Evolutionary conservation across 1,284 basidiomycete genomes (phyloP).

Genomic region (Puccinia coronata): DNA sequence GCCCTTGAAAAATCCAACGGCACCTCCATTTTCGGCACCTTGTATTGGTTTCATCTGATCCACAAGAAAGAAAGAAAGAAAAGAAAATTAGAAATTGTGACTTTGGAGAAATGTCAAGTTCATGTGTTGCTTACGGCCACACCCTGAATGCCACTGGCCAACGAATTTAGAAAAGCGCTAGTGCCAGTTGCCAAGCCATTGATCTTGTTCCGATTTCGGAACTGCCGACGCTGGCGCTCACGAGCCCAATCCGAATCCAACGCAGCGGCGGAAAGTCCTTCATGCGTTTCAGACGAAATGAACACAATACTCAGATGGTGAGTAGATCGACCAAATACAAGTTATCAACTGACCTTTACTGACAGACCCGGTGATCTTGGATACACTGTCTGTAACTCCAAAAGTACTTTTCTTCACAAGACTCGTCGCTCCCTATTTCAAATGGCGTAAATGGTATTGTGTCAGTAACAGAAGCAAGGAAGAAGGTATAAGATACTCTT

Average conservation of each 20-base stretch:
- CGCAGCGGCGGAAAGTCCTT: constrained; percentile 47
- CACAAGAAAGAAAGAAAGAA: no score
- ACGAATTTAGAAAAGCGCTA: constrained; percentile 86
- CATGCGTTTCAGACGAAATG: neutral
- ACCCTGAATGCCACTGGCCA: constrained; percentile 94
- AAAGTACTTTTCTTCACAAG: constrained; percentile 99
- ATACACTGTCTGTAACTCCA: constrained; percentile 90
- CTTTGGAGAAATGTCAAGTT: constrained; percentile 15
- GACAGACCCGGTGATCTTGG: constrained; percentile 94
- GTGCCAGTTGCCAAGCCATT: constrained; percentile 72
- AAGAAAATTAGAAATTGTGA: neutral
- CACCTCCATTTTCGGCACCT: constrained; percentile 91
- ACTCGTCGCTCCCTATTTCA: constrained; percentile 80
- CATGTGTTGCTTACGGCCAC: constrained; percentile 69
- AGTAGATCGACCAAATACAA: constrained; percentile 11
- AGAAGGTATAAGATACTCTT: neutral
- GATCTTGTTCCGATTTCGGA: constrained; percentile 45
- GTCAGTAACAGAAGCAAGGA: constrained; percentile 34
- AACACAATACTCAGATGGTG: neutral
- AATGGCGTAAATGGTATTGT: neutral
- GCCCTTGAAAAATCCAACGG: constrained; percentile 87
- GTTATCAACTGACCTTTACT: constrained; percentile 73
- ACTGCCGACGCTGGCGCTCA: constrained; percentile 48
- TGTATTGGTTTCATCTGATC: constrained; percentile 86
- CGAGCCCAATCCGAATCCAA: constrained; percentile 49